Base-by-base conservation (phyloP, 2,329 filamentous ascomycete species). In the Phyllachora maydis region DNA sequence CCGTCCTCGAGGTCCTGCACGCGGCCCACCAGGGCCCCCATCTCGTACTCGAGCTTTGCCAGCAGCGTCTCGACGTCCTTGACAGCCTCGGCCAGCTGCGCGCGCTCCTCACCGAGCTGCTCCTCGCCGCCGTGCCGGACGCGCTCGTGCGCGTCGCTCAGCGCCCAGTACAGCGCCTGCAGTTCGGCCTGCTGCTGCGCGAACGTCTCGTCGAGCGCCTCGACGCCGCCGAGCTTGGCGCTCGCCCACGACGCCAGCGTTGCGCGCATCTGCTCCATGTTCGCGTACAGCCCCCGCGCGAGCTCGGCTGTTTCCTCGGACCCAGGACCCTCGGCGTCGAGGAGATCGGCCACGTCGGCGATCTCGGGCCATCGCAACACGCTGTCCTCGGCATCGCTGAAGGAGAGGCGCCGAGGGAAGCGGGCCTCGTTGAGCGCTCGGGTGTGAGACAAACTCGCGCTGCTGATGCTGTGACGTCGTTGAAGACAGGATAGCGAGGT, bases 21-120 rank as follows among this genome's bases (percentile, higher is more conserved):
- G 37, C 81, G 81, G 22, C 71, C 68, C 23, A 69, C 59, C n/a
- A 95, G 53, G 10, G 70, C 68, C 29, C 74, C 66, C 30, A 93
- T 72, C 52, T 93, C 85, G 45, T 95, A 95, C 38, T 95, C 83
- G 26, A 95, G 56, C 46, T 83, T 83, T 11, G 81, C 79, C 3
- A 74, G 68, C 18, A 90, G 54, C 12, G 74, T 64, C 42, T 91
- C 82, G 9, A 93, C 58, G 32, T 88, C 77, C 42, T 74, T 74
- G 30, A 82, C 55, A 10, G 62, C 61, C 39, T 88, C 78, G 4
- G 62, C 65, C 18, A 91, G 52, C 24, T 63, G 58, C 12, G 59
- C 57, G 19, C 71, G 65, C 46, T 90, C 76, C 22, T 72, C 65
- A 0, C 59, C 57, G 7, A 92, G 48, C 10, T 81, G 50, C 28